phyloP scores from a whole-genome alignment of 73 alveolate genomes.

The Tetrahymena malaccensis region DNA sequence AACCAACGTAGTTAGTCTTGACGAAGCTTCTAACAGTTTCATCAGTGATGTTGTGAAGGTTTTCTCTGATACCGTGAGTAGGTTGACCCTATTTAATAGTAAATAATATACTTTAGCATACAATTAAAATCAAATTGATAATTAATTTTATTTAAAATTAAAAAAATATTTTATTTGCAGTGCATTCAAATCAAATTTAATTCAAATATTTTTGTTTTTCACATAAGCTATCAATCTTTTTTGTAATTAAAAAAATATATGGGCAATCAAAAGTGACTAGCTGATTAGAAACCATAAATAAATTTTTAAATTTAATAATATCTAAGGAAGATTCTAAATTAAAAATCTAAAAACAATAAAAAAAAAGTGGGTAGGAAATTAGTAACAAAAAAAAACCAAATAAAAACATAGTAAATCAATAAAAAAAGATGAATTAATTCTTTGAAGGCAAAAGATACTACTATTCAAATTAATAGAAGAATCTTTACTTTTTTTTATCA shows the following conservation, averaged over 20 bases:
- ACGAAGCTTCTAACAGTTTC: conserved; percentile 53
- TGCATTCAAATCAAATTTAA: not conserved
- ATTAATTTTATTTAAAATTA: too few relatives aligned
- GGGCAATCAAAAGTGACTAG: not conserved
- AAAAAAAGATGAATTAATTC: not conserved
- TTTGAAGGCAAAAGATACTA: not conserved
- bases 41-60: conserved; percentile 40
- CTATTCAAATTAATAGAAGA: not conserved
- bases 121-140: too few relatives aligned
- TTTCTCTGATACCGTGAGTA: conserved; percentile 65
- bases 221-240: not conserved
- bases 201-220: too few relatives aligned
- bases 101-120: not conserved
- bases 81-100: conserved; percentile 68
- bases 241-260: not conserved
- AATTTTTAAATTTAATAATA: not conserved
- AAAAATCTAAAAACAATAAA: not conserved
- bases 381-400: not conserved
- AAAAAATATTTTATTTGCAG: too few relatives aligned
- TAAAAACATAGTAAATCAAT: not conserved
- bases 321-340: not conserved
- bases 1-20: conserved; percentile 55
- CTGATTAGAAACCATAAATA: not conserved
- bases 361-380: not conserved
- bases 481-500: not conserved